These are phyloP conservation scores for Cytospora mali DNA, from an alignment of 2,329 filamentous ascomycete genomes.

Conservation along the genomic window DNA sequence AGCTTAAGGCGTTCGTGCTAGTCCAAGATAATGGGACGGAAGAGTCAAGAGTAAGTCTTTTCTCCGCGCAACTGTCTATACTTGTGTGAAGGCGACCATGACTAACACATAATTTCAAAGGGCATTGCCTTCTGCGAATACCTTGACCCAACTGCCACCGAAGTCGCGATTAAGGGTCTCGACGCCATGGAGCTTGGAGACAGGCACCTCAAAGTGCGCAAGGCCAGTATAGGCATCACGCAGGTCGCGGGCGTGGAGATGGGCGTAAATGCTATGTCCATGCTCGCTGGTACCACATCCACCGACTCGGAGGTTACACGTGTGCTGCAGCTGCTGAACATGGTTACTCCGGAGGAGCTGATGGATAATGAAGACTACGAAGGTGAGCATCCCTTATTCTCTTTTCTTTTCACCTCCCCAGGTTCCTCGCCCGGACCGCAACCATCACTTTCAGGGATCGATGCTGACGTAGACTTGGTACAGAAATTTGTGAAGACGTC, in stretches of 20 bases:
- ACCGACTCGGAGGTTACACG: constrained; percentile 77
- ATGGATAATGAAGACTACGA: constrained; percentile 95
- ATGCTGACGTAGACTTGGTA: not conserved
- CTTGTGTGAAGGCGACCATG: not conserved
- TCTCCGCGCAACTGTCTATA: not conserved
- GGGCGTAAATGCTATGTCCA: constrained; percentile 96
- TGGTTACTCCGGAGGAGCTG: constrained; percentile 95
- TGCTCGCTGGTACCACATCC: constrained; percentile 89
- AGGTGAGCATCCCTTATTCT: constrained; percentile 56
- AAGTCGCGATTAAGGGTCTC: constrained; percentile 84
- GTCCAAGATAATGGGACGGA: constrained; percentile 86
- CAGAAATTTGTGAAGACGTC: constrained; percentile 96
- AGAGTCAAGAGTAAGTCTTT: constrained; percentile 74
- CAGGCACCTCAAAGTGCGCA: constrained; percentile 78
- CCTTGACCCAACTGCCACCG: constrained; percentile 72
- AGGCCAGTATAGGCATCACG: constrained; percentile 91
- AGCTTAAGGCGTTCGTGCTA: constrained; percentile 87
- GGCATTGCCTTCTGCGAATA: constrained; percentile 98
- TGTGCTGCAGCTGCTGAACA: constrained; percentile 92
- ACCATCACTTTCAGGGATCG: too few relatives aligned
- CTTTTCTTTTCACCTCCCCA: not conserved
- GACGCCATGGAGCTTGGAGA: constrained; percentile 94
- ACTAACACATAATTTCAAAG: constrained; percentile 50
- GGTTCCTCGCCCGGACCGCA: not conserved
- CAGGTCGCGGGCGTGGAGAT: constrained; percentile 91